phyloP scores from a whole-genome alignment of 768 basidiomycete species.

The Serendipita sp. region DNA sequence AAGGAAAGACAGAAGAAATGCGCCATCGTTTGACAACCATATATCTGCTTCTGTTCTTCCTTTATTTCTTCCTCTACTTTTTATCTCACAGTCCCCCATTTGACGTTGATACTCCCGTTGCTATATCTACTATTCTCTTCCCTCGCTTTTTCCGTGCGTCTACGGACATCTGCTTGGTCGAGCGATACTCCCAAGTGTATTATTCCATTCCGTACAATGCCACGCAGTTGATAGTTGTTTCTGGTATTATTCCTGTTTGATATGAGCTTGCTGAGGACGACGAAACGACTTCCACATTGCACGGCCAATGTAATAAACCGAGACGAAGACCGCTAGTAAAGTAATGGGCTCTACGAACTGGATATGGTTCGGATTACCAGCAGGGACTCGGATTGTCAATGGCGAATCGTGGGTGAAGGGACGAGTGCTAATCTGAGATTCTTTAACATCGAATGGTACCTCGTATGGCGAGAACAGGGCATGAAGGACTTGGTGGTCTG shows the following conservation, averaged over 20 bases:
- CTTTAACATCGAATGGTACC: background rate
- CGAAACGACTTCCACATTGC: background rate
- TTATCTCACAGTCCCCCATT: background rate
- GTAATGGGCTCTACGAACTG: slow-evolving; percentile 10
- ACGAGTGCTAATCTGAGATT: background rate
- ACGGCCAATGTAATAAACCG: slow-evolving; percentile 5
- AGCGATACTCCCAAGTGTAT: background rate
- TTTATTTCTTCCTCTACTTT: background rate
- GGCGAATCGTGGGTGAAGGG: background rate
- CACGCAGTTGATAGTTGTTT: background rate
- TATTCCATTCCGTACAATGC: background rate
- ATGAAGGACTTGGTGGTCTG: background rate
- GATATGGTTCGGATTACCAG: slow-evolving; percentile 7
- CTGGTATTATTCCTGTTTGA: too few species aligned
- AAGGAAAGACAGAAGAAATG: slow-evolving; percentile 49
- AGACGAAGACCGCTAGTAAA: slow-evolving; percentile 5
- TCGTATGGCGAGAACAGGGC: background rate
- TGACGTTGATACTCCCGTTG: background rate
- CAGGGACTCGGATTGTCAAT: slow-evolving; percentile 8
- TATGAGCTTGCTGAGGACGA: too few species aligned
- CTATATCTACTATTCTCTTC: background rate
- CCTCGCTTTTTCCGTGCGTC: background rate
- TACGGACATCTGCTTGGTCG: background rate
- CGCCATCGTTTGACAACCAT: slow-evolving; percentile 33
- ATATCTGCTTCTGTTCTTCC: background rate